Evolutionary conservation across 2,329 filamentous ascomycete species (phyloP).

Genomic region (Xylariaceae sp.): DNA sequence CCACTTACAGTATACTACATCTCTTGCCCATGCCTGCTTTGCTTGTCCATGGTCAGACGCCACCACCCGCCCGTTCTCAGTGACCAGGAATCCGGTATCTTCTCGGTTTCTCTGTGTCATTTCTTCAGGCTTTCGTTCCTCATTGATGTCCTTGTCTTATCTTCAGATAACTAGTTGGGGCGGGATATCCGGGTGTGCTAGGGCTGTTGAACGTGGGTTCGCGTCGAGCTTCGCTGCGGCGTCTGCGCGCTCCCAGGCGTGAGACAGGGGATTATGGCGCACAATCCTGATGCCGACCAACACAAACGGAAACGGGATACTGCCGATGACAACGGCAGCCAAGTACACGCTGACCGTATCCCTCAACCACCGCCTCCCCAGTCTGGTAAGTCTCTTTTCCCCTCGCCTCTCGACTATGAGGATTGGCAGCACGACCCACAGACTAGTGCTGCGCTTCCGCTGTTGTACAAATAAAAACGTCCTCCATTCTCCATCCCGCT

Average conservation of each 20-base stretch:
- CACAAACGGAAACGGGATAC: conserved; percentile 56
- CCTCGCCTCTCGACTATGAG: conserved; percentile 8
- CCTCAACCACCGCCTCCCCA: conserved; percentile 52
- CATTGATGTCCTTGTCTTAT: conserved; percentile 29
- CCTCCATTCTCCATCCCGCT: conserved; percentile 13
- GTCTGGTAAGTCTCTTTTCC: conserved; percentile 49
- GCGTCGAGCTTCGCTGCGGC: conserved; percentile 28
- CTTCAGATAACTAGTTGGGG: conserved; percentile 29
- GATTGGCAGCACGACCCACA: conserved; percentile 23
- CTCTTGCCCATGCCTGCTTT: conserved; percentile 13
- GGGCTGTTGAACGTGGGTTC: conserved; percentile 30
- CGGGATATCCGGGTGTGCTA: conserved; percentile 33
- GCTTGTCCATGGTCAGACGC: conserved; percentile 20
- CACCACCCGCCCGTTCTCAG: conserved; percentile 21
- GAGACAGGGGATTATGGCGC: conserved; percentile 47
- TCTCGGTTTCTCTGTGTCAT: conserved; percentile 19
- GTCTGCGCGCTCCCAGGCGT: conserved; percentile 29
- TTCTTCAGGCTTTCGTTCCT: conserved; percentile 16
- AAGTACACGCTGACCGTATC: conserved; percentile 48
- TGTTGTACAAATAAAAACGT: conserved; percentile 15
- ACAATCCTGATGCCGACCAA: conserved; percentile 48
- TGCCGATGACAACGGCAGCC: conserved; percentile 50
- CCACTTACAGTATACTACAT: conserved; percentile 1
- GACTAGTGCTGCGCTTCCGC: conserved; percentile 20
- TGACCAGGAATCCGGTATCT: conserved; percentile 14